A percentile compares a stretch with the other conserved stretches of the same genome.
Conservation (phyloP, 768 basidiomycete species). For the Lentinula guzmanii region DNA sequence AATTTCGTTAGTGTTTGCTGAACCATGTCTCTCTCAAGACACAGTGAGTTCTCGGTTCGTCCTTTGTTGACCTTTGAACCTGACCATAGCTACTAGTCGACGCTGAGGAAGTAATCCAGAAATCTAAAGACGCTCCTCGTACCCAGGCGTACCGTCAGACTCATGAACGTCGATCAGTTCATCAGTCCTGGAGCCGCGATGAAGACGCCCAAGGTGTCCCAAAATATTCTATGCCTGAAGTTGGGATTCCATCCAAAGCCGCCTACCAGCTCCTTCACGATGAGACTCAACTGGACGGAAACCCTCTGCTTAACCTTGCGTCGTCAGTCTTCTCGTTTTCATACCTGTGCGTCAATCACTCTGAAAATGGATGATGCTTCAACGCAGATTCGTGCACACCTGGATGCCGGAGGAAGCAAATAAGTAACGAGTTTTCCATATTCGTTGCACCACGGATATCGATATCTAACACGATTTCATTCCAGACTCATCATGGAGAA, state of each 20-base stretch:
- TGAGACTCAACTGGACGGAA: constrained; percentile 52
- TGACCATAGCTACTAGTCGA: background rate
- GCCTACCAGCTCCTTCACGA: constrained; percentile 49
- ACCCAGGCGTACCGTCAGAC: background rate
- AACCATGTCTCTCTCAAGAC: constrained; percentile 7
- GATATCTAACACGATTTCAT: background rate
- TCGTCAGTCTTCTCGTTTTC: constrained; percentile 36
- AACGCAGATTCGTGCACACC: constrained; percentile 41
- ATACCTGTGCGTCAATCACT: background rate
- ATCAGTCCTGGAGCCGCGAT: constrained; percentile 8
- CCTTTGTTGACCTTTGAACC: background rate
- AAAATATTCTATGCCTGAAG: constrained; percentile 39
- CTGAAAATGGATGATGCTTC: background rate
- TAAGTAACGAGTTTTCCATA: background rate
- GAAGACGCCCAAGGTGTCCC: constrained; percentile 23
- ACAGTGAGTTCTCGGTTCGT: background rate
- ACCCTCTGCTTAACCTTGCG: constrained; percentile 56
- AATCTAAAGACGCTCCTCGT: constrained; percentile 5
- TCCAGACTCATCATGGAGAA: constrained; percentile 54
- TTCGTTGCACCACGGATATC: no score
- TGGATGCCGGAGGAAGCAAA: constrained; percentile 52
- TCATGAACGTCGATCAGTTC: constrained; percentile 3
- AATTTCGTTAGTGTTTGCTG: background rate
- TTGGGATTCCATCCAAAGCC: constrained; percentile 36
- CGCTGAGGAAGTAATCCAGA: constrained; percentile 6